Evolutionary conservation across 2,329 filamentous ascomycete species (phyloP).

Genomic region (Trichophyton verrucosum): DNA sequence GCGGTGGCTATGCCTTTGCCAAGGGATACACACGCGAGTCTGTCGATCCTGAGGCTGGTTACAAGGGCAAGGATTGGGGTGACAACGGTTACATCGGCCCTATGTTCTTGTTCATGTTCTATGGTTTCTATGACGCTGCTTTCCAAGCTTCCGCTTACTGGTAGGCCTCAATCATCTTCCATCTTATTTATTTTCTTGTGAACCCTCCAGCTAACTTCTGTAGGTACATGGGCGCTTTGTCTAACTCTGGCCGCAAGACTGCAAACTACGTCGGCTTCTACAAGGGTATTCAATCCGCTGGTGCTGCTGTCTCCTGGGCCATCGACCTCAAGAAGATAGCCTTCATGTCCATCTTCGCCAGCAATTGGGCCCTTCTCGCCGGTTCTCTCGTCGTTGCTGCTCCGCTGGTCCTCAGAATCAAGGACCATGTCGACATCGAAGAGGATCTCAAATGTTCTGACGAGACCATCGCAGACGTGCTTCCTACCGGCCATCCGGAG

Average conservation of each 20-base stretch:
- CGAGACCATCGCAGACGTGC: slow-evolving; percentile 63
- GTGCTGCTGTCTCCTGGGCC: slow-evolving; percentile 49
- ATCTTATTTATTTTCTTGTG: not conserved
- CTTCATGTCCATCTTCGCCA: slow-evolving; percentile 61
- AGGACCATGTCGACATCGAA: slow-evolving; percentile 68
- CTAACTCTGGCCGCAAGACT: slow-evolving; percentile 82
- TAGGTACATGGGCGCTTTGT: slow-evolving; percentile 82
- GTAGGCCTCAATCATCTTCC: slow-evolving; percentile 31
- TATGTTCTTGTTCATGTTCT: slow-evolving; percentile 84
- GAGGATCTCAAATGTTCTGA: slow-evolving; percentile 77
- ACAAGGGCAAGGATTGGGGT: slow-evolving; percentile 18
- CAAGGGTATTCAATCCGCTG: slow-evolving; percentile 82
- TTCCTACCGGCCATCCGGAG: not conserved
- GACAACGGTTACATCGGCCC: slow-evolving; percentile 58
- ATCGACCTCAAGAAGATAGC: slow-evolving; percentile 51
- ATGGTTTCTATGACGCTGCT: slow-evolving; percentile 75
- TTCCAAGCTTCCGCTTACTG: slow-evolving; percentile 91
- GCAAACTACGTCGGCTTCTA: slow-evolving; percentile 88
- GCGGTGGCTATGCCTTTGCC: slow-evolving; percentile 69
- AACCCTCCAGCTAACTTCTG: not conserved
- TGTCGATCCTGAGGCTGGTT: slow-evolving; percentile 7
- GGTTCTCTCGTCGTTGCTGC: slow-evolving; percentile 64
- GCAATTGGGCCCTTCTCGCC: slow-evolving; percentile 62
- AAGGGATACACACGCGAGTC: slow-evolving; percentile 43
- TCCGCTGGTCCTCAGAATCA: slow-evolving; percentile 68